Conservation (phyloP, 2,329 filamentous ascomycete species). For the Paecilomyces dactylethromorphus region DNA sequence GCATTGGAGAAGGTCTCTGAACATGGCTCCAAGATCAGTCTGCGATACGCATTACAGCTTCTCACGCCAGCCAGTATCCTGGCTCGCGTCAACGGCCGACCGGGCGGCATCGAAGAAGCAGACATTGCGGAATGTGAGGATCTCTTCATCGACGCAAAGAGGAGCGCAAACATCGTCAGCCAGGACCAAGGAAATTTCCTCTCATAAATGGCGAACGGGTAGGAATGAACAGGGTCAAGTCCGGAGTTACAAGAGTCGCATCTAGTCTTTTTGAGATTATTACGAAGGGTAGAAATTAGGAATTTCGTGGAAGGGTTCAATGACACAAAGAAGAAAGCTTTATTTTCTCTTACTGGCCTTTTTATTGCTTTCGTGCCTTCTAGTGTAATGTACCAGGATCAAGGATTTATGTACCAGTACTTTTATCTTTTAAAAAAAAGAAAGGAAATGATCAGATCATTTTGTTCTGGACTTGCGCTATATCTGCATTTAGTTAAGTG, state of each 20-base stretch:
- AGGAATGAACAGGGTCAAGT: neutral
- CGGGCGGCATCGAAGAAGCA: slow-evolving; percentile 63
- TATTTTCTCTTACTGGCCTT: neutral
- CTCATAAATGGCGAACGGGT: slow-evolving; percentile 39
- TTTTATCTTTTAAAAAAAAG: neutral
- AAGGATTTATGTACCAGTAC: neutral
- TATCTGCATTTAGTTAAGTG: neutral
- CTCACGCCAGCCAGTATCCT: slow-evolving; percentile 86
- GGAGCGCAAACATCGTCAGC: slow-evolving; percentile 66
- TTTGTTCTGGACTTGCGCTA: neutral
- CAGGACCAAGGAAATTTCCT: slow-evolving; percentile 61
- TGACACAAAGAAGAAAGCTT: slow-evolving; percentile 10
- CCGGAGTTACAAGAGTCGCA: neutral
- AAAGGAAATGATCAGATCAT: neutral
- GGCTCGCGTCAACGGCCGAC: slow-evolving; percentile 73
- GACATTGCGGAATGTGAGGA: slow-evolving; percentile 78
- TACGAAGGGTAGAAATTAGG: neutral
- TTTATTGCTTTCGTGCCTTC: neutral
- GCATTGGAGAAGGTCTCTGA: slow-evolving; percentile 82
- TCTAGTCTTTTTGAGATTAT: slow-evolving; percentile 2
- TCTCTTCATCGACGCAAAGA: slow-evolving; percentile 73
- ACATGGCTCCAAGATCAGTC: slow-evolving; percentile 79
- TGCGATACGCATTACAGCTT: slow-evolving; percentile 89
- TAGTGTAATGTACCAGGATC: neutral
- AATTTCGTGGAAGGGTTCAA: neutral